Evolutionary conservation across 208 protist genomes (phyloP), one percentile per base, ranked within the genome.

Genomic region (Vickermania spadyakhi): DNA sequence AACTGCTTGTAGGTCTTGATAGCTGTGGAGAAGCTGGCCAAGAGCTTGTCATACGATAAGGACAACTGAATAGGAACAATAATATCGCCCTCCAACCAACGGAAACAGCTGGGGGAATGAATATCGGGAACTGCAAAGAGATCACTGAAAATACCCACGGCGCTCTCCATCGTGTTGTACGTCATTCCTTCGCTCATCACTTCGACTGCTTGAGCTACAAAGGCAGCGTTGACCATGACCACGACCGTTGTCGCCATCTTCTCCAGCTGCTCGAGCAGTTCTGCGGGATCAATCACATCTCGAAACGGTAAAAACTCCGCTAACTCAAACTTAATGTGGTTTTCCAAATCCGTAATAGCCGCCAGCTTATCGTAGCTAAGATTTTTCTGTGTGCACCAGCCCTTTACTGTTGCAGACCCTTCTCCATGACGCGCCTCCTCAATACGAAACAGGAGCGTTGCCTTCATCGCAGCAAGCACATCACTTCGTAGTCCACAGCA

Each of bases 71-170:
- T 64, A 0, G 71, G 71, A 29, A 77, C 45, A 26, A 77, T 51
- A 60, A 77, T 77, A 45, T 73, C 71, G 18, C 71, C 71, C 28
- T 66, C 62, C 31, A 70, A 57, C 71, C 71, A 77, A 7, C 71
- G 71, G 22, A 77, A 45, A 30, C 65, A 77, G 56, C 65, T 72
- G 4, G 71, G 71, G 13, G 71, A 67, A 61, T 82, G 65, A 74
- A 79, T 73, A 41, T 92, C 85, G 18, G 85, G 81, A 21, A 84
- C 77, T 7, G 84, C 81, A n/a, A 70, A 67, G 28, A 89, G 66
- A 52, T 92, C 84, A 26, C 70, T 85, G 59, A 92, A 92, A 51
- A 92, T 14, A 11, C 84, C 84, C 4, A 86, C 63, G 14, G 79
- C 84, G 26, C 68, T 77, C 65, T 92, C 84, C 63, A 83, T 79